phyloP scores from a whole-genome alignment of 352 stramenopile species.

The Elongisporangium senticosum region DNA sequence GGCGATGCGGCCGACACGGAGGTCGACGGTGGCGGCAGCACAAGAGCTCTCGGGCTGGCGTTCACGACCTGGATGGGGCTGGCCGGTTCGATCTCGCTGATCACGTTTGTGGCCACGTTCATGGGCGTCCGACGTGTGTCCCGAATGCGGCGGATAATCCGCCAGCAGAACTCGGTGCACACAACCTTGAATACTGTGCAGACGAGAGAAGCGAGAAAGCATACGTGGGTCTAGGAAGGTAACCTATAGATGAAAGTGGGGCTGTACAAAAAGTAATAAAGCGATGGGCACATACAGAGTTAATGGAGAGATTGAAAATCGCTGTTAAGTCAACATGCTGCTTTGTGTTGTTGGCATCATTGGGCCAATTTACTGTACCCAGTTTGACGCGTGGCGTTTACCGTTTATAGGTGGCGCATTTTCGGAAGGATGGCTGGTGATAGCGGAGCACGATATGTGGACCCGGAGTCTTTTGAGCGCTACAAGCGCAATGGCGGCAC shows the following conservation, averaged over 20 bases:
- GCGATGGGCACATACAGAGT: not conserved
- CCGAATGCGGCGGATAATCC: not conserved
- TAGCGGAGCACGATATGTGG: conserved; percentile 22
- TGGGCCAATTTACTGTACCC: not conserved
- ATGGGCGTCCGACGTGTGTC: conserved; percentile 27
- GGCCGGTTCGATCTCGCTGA: conserved; percentile 12
- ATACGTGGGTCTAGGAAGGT: not conserved
- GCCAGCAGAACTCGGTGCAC: not conserved
- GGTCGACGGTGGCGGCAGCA: conserved; percentile 42
- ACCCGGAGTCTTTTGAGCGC: conserved; percentile 27
- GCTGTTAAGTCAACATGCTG: not conserved
- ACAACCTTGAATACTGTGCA: not conserved
- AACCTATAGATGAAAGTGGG: not conserved
- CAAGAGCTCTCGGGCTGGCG: conserved; percentile 28
- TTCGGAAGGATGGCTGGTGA: not conserved
- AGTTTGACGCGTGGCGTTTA: not conserved
- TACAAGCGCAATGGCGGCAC: conserved; percentile 47
- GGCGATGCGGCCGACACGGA: conserved; percentile 32
- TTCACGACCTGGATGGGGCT: conserved; percentile 31
- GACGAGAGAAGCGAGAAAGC: not conserved
- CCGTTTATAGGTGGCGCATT: not conserved
- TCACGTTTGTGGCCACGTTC: conserved; percentile 30
- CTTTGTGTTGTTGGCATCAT: no score
- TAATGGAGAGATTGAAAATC: not conserved
- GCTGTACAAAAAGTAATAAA: not conserved